Evolutionary conservation across 2,329 filamentous ascomycete genomes (phyloP), one percentile per base, ranked within the genome.

Genomic region (Colletotrichum navitas): DNA sequence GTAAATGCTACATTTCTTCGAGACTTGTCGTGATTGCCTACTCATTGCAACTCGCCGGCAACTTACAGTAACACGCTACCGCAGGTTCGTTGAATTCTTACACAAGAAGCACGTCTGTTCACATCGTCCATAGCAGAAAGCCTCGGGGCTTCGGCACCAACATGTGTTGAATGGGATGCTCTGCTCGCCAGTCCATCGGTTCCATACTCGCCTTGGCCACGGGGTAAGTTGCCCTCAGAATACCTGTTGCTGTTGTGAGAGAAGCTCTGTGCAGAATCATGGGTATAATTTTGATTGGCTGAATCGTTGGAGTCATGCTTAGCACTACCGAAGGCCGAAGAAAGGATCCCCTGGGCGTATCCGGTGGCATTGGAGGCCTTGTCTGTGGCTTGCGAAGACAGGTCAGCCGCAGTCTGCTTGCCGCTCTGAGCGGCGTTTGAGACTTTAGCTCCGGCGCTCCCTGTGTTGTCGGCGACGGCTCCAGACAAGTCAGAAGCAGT

Each of bases 21-120:
- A n/a, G 6, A 10, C 3, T n/a, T 3, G 1, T 45, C 1, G 21
- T 2, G 3, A n/a, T n/a, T 14, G 43, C 21, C 21, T n/a, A 0
- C n/a, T n/a, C 7, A 4, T 5, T 7, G 43, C 21, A 45, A n/a
- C 7, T 7, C 2, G 21, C 43, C 43, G 1, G 8, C 3, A 10
- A 10, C 21, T 7, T 8, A n/a, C 43, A 45, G 18, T 11, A 5
- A 4, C 4, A n/a, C 21, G 21, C 2, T 45, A 2, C 3, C 18
- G 16, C 49, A 7, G 7, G 10, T 2, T 1, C 5, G 1, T 36
- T 3, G 2, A n/a, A 14, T 5, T 8, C 21, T 39, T 18, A 18
- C 18, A n/a, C 14, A 56, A 39, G 14, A 6, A 18, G 54, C 32
- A 18, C 34, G 54, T 2, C 34, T 56, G 32, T 56, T 56, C 3